These are phyloP conservation scores for Colletotrichum eleusines DNA, from an alignment of 2,329 filamentous ascomycete species.

Conservation along the genomic window DNA sequence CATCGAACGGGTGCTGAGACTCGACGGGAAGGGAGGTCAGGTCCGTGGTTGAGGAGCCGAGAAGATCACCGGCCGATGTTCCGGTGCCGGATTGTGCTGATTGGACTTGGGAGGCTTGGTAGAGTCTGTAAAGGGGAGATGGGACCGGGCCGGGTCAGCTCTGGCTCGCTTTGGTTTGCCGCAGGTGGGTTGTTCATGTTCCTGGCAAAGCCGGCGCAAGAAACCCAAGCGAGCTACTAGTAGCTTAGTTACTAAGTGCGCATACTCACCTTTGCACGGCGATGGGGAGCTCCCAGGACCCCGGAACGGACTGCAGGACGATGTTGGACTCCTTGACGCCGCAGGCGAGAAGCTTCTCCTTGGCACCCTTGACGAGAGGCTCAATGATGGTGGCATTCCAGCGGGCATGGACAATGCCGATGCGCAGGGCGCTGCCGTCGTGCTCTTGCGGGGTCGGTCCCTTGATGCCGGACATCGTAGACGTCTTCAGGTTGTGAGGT, in stretches of 20 bases:
- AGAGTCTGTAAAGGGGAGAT: slow-evolving; percentile 68
- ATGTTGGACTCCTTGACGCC: slow-evolving; percentile 93
- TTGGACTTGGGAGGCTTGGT: slow-evolving; percentile 88
- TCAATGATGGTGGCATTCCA: slow-evolving; percentile 95
- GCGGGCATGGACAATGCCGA: slow-evolving; percentile 95
- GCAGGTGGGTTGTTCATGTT: neutral
- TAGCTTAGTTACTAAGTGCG: neutral
- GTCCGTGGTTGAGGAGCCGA: slow-evolving; percentile 77
- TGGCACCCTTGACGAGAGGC: slow-evolving; percentile 83
- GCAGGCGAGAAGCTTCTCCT: slow-evolving; percentile 79
- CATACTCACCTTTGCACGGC: slow-evolving; percentile 81
- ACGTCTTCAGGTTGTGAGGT: slow-evolving; percentile 43
- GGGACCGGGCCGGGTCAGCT: neutral
- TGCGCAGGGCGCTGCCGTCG: slow-evolving; percentile 80
- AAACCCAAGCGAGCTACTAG: neutral
- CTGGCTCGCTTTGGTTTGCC: neutral
- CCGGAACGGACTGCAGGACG: slow-evolving; percentile 88
- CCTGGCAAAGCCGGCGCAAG: neutral
- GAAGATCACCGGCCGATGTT: slow-evolving; percentile 79
- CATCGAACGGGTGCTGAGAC: slow-evolving; percentile 79
- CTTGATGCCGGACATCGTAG: slow-evolving; percentile 65
- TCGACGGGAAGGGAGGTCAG: slow-evolving; percentile 64
- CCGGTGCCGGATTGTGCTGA: slow-evolving; percentile 72
- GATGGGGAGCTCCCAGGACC: slow-evolving; percentile 93
- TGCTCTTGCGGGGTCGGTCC: slow-evolving; percentile 69